Evolutionary conservation across 441 rosid species (phyloP).

Genomic region (Caryocar brasiliense): DNA sequence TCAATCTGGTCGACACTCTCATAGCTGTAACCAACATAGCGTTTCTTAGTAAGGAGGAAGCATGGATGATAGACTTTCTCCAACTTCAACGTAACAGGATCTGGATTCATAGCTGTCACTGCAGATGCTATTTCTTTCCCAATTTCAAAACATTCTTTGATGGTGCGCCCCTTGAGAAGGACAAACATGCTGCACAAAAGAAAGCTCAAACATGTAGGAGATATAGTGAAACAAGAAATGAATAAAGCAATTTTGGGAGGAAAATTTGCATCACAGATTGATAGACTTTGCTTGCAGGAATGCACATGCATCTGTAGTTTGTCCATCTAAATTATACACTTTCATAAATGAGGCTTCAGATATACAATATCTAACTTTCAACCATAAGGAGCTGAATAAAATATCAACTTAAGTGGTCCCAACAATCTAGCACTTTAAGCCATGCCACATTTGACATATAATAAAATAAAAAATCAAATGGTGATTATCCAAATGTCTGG

Average conservation of each 20-base stretch:
- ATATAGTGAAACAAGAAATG: neutral
- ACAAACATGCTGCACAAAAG: conserved; percentile 79
- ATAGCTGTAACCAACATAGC: conserved; percentile 91
- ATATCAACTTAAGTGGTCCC: neutral
- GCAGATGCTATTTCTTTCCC: conserved; percentile 84
- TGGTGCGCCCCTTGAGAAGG: conserved; percentile 71
- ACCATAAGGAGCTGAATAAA: neutral
- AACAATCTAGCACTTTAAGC: neutral
- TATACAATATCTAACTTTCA: neutral
- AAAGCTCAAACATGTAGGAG: conserved; percentile 12
- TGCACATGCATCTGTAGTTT: neutral
- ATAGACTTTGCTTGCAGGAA: neutral
- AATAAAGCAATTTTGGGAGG: neutral
- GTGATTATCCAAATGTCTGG: neutral
- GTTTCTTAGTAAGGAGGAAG: conserved; percentile 94
- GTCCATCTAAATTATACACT: no score
- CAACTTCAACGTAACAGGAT: conserved; percentile 86
- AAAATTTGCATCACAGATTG: neutral
- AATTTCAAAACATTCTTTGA: conserved; percentile 58
- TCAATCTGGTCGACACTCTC: conserved; percentile 64
- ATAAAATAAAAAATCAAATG: neutral
- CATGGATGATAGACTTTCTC: conserved; percentile 94
- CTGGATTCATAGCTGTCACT: conserved; percentile 77
- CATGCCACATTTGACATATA: neutral
- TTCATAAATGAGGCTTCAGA: neutral